phyloP scores from a whole-genome alignment of 345 rosid species.

The Linum usitatissimum region DNA sequence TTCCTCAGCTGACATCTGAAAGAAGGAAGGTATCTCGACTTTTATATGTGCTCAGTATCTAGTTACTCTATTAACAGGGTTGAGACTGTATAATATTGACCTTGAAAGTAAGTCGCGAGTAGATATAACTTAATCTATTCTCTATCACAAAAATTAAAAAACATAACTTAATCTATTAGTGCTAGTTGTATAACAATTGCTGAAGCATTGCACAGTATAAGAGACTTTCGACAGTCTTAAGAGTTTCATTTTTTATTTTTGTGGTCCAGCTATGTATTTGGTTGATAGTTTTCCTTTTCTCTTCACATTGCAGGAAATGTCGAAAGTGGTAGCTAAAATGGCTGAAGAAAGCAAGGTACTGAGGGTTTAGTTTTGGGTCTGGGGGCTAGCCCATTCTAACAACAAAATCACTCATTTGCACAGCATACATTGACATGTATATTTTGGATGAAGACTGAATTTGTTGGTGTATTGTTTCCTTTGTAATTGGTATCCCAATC shows the following conservation, averaged over 20 bases:
- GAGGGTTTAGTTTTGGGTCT: conserved; percentile 11
- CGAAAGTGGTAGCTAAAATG: conserved; percentile 81
- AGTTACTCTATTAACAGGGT: neutral
- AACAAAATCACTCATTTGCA: neutral
- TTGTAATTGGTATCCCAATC: no score
- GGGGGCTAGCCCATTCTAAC: neutral
- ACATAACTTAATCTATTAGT: no score
- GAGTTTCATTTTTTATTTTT: neutral
- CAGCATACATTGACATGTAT: neutral
- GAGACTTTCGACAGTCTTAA: neutral
- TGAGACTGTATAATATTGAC: neutral
- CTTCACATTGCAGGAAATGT: conserved; percentile 48
- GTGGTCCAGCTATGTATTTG: neutral
- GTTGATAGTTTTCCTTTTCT: neutral
- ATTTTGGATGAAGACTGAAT: neutral
- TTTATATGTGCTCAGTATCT: conserved; percentile 4
- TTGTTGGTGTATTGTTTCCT: neutral
- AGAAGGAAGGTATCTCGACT: conserved; percentile 67
- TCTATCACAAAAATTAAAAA: no score
- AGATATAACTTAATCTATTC: no score
- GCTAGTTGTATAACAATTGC: neutral
- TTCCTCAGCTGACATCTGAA: conserved; percentile 82
- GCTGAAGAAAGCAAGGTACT: conserved; percentile 91
- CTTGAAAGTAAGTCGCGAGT: neutral
- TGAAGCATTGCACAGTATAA: neutral